Base-by-base conservation (phyloP, 2,329 filamentous ascomycete species). In the Fusarium equiseti region DNA sequence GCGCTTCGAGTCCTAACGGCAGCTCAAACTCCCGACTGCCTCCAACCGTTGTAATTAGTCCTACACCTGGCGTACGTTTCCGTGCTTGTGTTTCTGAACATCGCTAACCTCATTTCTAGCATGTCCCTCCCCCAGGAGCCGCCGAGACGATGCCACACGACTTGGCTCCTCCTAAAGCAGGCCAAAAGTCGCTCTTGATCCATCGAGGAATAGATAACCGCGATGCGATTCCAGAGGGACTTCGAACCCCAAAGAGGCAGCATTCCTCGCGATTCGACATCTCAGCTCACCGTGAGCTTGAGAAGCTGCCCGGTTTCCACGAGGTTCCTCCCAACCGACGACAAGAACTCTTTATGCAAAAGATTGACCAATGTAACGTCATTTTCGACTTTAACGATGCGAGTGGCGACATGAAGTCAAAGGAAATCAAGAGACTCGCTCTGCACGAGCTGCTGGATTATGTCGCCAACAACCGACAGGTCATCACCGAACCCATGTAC, bases 331-430 rank as follows among this genome's bases (percentile, higher is more conserved):
- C 96, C 18, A 97, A 97, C 79, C 90, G 95, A 70, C 90, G 96
- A 68, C 95, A 98, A 82, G 95, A 98, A 75, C 88, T 99, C 20
- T 99, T 99, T 83, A 98, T 99, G 95, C 95, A 98, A 79, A 99
- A 99, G 87, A 96, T 99, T 75, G 96, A 98, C 77, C 96, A 99
- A 81, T 99, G 96, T 86, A 99, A 99, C 79, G 97, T 99, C 84
- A 99, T 99, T 77, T 99, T 99, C 79, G 96, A 99, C 83, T 99
- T 99, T 84, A 99, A 98, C 80, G 96, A 99, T 81, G 94, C 95
- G 51, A 97, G 93, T 72, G 95, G 92, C 73, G 96, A 99, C 79
- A 98, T 99, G 95, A 99, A 99, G 82, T 97, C 95, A 50, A 99
- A 99, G 85, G 96, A 99, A 83, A 98, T 99, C 87, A 99, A 99